Conservation (phyloP, 345 rosid genomes). For the Litchi chinensis region DNA sequence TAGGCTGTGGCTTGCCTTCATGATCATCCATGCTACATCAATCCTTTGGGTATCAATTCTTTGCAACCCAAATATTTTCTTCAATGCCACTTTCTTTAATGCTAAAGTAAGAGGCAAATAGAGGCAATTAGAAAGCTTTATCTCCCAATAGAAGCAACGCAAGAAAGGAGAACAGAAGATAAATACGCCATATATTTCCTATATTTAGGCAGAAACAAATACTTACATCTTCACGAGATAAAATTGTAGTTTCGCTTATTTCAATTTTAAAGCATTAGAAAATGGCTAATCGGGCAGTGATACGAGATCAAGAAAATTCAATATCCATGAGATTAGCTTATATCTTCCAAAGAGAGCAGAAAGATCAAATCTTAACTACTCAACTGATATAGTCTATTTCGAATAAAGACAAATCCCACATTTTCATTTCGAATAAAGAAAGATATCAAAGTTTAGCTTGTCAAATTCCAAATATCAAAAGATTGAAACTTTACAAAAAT, state of each 20-base stretch:
- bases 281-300: too few relatives aligned
- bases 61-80: background rate
- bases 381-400: too few relatives aligned
- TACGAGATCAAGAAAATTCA: background rate
- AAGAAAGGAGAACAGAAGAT: background rate
- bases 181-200: too few relatives aligned
- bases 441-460: background rate
- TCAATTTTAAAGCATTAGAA: background rate
- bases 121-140: background rate
- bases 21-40: slow-evolving; percentile 47
- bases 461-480: background rate
- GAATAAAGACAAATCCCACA: background rate
- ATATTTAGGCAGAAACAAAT: too few relatives aligned
- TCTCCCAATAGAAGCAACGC: background rate
- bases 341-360: too few relatives aligned
- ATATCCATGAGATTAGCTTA: too few relatives aligned
- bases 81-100: background rate
- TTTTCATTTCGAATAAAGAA: background rate
- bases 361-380: too few relatives aligned
- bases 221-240: too few relatives aligned
- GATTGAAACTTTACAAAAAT: background rate
- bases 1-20: slow-evolving; percentile 41
- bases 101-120: background rate
- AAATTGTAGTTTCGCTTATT: background rate
- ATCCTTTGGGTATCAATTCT: too few relatives aligned